Conservation (phyloP, 2,329 filamentous ascomycete species). For the Colletotrichum lupini region DNA sequence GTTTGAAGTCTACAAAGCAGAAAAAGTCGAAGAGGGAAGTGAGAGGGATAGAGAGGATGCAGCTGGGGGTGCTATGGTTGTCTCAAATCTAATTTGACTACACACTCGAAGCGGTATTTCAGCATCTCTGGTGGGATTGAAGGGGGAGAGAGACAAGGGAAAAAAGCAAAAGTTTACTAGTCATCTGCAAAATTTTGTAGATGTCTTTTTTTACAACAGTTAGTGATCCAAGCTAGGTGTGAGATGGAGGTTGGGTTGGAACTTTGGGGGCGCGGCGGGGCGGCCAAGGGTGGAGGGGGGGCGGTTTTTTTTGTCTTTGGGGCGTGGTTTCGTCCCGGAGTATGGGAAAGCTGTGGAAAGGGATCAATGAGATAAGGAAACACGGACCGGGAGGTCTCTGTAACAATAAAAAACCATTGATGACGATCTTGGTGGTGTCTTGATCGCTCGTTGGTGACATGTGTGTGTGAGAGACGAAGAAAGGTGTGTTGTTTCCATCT, state of each 20-base stretch:
- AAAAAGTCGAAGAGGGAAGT: neutral
- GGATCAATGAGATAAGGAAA: neutral
- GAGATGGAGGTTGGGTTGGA: neutral
- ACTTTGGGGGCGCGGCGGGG: neutral
- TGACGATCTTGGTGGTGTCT: neutral
- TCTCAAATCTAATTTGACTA: slow-evolving; percentile 28
- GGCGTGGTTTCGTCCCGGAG: neutral
- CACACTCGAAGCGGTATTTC: slow-evolving; percentile 11
- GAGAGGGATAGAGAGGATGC: slow-evolving; percentile 4
- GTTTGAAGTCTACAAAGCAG: slow-evolving; percentile 8
- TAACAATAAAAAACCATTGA: slow-evolving; percentile 11
- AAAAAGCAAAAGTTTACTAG: slow-evolving; percentile 1
- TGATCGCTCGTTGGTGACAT: neutral
- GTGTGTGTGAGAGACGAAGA: neutral
- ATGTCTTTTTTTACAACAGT: slow-evolving; percentile 12
- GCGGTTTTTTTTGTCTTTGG: neutral
- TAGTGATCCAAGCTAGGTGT: neutral
- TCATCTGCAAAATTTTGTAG: slow-evolving; percentile 21
- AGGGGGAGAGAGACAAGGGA: neutral
- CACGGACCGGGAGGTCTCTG: neutral
- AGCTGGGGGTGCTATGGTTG: neutral
- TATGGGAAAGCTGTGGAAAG: neutral
- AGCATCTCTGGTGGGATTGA: neutral
- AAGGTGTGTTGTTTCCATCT: too few species aligned
- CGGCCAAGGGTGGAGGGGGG: too few species aligned